Conservation (phyloP, 768 basidiomycete species). For the Suillus subluteus region DNA sequence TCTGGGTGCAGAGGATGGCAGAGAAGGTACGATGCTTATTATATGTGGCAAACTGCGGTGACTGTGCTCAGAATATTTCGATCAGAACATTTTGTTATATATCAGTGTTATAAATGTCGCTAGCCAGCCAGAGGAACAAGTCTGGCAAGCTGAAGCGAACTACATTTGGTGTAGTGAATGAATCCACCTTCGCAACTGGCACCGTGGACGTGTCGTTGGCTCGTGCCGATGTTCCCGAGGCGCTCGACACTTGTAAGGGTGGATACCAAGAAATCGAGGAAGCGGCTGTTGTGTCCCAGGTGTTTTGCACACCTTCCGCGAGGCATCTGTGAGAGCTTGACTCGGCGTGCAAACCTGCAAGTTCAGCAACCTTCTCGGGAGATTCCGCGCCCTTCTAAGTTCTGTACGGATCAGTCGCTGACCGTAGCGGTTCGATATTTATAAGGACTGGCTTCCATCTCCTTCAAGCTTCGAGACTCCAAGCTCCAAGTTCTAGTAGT, state of each 20-base stretch:
- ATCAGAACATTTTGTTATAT: background rate
- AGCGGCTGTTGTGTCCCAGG: background rate
- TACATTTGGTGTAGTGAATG: background rate
- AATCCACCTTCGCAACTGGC: background rate
- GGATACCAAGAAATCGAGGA: background rate
- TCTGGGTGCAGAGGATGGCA: background rate
- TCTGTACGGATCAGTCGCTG: background rate
- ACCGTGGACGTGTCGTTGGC: background rate
- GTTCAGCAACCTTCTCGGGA: conserved; percentile 1
- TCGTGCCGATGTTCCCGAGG: background rate
- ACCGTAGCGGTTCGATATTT: background rate
- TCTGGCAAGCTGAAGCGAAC: background rate
- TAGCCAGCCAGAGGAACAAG: background rate
- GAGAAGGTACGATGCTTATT: background rate
- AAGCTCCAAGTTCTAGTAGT: background rate
- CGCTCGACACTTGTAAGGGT: background rate
- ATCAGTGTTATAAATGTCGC: conserved; percentile 1
- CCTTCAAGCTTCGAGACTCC: background rate
- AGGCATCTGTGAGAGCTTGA: conserved; percentile 3
- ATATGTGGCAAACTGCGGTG: background rate
- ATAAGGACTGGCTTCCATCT: background rate
- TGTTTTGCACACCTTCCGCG: background rate
- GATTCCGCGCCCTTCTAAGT: background rate
- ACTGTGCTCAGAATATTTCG: background rate
- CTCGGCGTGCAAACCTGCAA: conserved; percentile 5